These are phyloP conservation scores for Daedaleopsis nitida DNA, from an alignment of 768 basidiomycete genomes.

Conservation along the genomic window DNA sequence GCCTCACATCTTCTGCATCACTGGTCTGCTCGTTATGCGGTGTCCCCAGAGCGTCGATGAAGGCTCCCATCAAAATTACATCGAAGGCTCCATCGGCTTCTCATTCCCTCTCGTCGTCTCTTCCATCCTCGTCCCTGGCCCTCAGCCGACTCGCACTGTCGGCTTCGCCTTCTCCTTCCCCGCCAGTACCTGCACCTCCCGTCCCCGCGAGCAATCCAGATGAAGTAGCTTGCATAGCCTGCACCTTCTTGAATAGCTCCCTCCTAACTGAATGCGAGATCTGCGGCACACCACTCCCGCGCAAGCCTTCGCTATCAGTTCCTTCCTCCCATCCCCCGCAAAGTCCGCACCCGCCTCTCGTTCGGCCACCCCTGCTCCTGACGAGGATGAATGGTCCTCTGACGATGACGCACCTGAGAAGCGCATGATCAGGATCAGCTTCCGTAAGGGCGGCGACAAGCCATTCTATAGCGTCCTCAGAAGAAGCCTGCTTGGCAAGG, in stretches of 20 bases:
- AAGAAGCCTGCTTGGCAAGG: conserved; percentile 64
- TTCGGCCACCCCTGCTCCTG: conserved; percentile 50
- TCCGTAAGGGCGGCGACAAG: conserved; percentile 89
- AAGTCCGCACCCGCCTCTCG: conserved; percentile 71
- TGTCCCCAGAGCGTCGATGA: conserved; percentile 52
- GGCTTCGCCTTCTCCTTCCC: conserved; percentile 36
- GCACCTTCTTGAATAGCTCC: conserved; percentile 91
- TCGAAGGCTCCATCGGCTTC: conserved; percentile 14
- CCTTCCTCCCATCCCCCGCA: conserved; percentile 31
- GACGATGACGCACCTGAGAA: conserved; percentile 39
- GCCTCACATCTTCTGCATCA: conserved; percentile 66
- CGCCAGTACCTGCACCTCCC: not conserved
- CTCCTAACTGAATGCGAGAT: conserved; percentile 80
- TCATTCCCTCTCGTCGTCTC: conserved; percentile 42
- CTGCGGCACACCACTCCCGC: conserved; percentile 71
- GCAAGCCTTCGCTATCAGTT: conserved; percentile 19
- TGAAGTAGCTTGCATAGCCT: conserved; percentile 73
- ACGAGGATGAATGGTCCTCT: conserved; percentile 21
- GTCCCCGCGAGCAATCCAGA: conserved; percentile 12
- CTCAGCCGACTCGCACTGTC: conserved; percentile 21
- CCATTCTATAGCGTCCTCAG: conserved; percentile 78
- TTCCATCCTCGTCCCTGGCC: conserved; percentile 40
- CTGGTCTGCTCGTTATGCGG: conserved; percentile 83
- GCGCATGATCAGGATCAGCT: conserved; percentile 79
- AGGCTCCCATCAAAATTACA: conserved; percentile 28